Conservation (phyloP, 2,329 filamentous ascomycete species). For the Stachybotrys echinatus region DNA sequence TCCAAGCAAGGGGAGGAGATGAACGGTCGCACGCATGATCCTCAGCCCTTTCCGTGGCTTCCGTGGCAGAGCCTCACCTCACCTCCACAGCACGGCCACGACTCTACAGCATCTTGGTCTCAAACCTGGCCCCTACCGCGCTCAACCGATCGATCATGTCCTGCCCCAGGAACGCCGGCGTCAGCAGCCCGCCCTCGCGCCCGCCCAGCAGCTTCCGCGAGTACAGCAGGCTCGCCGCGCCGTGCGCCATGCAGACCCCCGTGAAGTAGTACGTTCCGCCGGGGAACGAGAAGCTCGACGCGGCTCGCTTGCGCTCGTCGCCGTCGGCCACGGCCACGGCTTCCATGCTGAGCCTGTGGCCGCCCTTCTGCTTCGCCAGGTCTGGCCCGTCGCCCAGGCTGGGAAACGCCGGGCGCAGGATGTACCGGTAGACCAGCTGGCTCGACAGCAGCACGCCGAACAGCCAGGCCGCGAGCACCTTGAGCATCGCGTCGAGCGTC, state of each 20-base stretch:
- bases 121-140: constrained; percentile 7
- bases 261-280: constrained; percentile 14
- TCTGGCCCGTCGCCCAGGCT: constrained; percentile 10
- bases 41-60: too few relatives aligned
- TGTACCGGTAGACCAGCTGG: constrained; percentile 5
- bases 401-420: constrained; percentile 4
- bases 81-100: too few relatives aligned
- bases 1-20: too few relatives aligned
- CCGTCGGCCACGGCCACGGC: constrained; percentile 9
- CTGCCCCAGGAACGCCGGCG: constrained; percentile 11
- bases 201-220: constrained; percentile 6
- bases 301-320: background rate
- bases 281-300: constrained; percentile 10
- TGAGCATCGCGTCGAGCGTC: constrained; percentile 3
- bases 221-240: constrained; percentile 11
- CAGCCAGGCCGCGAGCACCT: constrained; percentile 7
- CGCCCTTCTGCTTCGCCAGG: constrained; percentile 4
- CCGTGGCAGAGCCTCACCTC: too few relatives aligned
- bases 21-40: too few relatives aligned
- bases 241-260: constrained; percentile 11
- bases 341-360: constrained; percentile 10
- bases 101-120: constrained; percentile 3
- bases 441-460: constrained; percentile 7
- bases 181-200: constrained; percentile 11
- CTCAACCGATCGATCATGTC: constrained; percentile 8